Evolutionary conservation across 805 yeast species (phyloP), one percentile per base, ranked within the genome.

Genomic region (Lachancea lanzarotensis): DNA sequence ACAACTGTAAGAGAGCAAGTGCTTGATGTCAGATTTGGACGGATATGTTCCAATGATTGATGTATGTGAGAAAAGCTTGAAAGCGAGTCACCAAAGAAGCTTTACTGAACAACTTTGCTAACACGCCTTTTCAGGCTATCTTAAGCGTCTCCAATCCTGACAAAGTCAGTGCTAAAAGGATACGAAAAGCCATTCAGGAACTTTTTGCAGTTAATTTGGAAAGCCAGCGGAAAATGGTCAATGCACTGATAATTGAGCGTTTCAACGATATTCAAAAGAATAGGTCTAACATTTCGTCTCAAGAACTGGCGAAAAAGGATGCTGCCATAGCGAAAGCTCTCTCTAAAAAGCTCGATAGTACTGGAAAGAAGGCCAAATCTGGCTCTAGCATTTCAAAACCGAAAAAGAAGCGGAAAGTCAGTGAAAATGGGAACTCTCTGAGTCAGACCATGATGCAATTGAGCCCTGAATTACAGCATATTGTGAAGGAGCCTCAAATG

Each of bases 161-260:
- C 48, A 71, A 75, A 48, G 78, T 85, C 13, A 78, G 90, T 0
- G 88, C 84, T 6, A 83, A 82, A 60, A 75, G 76, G 57, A 77
- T 86, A 19, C 69, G 95, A 49, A 72, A 73, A 47, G 91, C 90
- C 0, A 56, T 86, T n/a, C 87, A 81, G 57, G 84, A 77, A 49
- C 67, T 86, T 27, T 84, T 80, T 54, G 76, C 73, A 3, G 68
- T 73, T 1, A 79, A 82, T 51, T 69, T 84, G 35, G 65, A 74
- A 46, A 69, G 74, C 4, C 52, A 51, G 18, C 67, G 82, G 72
- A 75, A 79, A 52, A 73, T 64, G 20, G 70, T 84, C 37, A 83
- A 82, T 52, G 78, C 75, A 2, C 53, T 80, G 31, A 82, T 85
- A 35, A 60, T 83, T 51, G 73, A 70, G 10, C 65, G 91, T 43